Percentiles rank a stretch among this genome's conserved stretches.
Conservation (phyloP, 306 rosid genomes). For the Arachis hypogaea region DNA sequence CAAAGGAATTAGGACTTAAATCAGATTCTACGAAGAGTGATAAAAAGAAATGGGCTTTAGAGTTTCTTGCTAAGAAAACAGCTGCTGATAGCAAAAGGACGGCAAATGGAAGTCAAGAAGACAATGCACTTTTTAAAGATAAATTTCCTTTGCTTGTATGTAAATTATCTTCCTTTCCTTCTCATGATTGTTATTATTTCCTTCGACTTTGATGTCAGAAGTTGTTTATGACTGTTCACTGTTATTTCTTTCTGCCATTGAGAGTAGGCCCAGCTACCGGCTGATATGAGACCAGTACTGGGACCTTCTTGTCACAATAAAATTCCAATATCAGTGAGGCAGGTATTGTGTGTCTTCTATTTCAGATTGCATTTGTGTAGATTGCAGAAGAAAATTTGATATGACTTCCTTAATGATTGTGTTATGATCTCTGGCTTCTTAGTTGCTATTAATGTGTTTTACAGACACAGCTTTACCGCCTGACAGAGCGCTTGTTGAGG, state of each 20-base stretch:
- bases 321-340: constrained; percentile 84
- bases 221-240: constrained; percentile 36
- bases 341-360: constrained; percentile 61
- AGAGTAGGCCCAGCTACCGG: constrained; percentile 87
- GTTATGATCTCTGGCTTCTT: constrained; percentile 18
- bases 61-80: constrained; percentile 86
- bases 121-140: constrained; percentile 62
- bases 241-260: constrained; percentile 47
- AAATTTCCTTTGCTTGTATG: constrained; percentile 90
- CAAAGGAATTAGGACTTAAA: constrained; percentile 52
- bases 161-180: constrained; percentile 42
- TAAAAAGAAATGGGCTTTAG: constrained; percentile 94
- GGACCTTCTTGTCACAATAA: constrained; percentile 74
- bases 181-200: constrained; percentile 33
- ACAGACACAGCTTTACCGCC: constrained; percentile 87
- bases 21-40: constrained; percentile 61
- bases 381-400: constrained; percentile 15
- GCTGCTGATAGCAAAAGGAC: constrained; percentile 55
- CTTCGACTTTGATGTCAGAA: constrained; percentile 28
- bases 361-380: background rate
- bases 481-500: constrained; percentile 84
- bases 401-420: background rate
- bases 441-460: constrained; percentile 26
- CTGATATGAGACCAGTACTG: constrained; percentile 84
- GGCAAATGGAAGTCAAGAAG: constrained; percentile 60